phyloP scores from a whole-genome alignment of 2,329 filamentous ascomycete species.

The Phyllosticta citrichinensis region DNA sequence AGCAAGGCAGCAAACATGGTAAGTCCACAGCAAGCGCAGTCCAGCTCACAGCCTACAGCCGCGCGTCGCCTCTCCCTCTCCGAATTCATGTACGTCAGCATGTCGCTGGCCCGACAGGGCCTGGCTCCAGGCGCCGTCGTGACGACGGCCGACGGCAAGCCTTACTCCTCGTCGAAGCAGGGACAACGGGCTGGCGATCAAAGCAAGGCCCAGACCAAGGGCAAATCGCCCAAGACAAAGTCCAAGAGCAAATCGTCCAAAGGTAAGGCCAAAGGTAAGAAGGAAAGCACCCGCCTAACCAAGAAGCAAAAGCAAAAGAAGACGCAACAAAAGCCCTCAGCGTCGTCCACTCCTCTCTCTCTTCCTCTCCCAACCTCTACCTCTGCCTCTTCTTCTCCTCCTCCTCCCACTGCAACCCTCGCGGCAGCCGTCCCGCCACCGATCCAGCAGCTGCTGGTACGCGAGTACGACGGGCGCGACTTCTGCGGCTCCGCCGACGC shows the following conservation, averaged over 20 bases:
- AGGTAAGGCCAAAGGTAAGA: neutral
- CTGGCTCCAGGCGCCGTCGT: neutral
- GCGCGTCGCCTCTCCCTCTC: neutral
- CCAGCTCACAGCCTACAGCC: neutral
- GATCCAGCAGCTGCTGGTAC: neutral
- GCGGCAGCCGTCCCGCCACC: neutral
- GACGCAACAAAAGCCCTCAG: no score
- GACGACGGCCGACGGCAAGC: no score
- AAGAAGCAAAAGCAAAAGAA: neutral
- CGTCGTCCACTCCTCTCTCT: no score
- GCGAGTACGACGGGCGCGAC: constrained; percentile 6
- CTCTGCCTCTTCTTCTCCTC: neutral
- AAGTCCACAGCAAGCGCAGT: neutral
- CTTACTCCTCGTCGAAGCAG: no score
- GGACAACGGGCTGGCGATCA: no score
- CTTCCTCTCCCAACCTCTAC: neutral
- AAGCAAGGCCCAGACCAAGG: no score
- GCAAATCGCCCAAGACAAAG: no score
- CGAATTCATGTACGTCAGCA: neutral
- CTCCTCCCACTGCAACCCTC: no score
- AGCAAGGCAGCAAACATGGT: neutral
- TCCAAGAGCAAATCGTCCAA: neutral
- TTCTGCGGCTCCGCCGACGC: neutral
- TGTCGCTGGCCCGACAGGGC: neutral
- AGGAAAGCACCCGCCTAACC: neutral